Evolutionary conservation across 1,139 yeast genomes (phyloP), one percentile per base, ranked within the genome.

Genomic region (Kodamaea anthophila): DNA sequence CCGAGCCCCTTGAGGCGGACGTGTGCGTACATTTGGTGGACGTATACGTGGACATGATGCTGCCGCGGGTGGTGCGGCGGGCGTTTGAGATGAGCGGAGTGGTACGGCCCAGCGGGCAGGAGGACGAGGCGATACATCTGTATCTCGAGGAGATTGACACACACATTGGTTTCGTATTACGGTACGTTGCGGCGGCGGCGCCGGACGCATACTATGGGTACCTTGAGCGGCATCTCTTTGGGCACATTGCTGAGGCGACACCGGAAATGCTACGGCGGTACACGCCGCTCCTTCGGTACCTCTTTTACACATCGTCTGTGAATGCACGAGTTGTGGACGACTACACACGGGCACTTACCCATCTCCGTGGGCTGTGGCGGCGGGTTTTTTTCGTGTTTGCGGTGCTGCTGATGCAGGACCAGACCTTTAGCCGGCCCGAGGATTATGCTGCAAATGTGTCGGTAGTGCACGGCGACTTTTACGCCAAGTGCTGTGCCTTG

Each of bases 391-490:
- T 76, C 20, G 61, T 67, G 13, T 78, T 72, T 41, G 60, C 71
- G 35, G 54, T 77, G 15, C 61, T 61, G 31, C 57, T 74, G 26
- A 49, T 78, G 8, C 61, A 66, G 40, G 65, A 66, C 36, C 83
- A 84, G 73, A 57, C 72, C 12, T 57, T 69, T 30, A 61, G 78
- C n/a, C 60, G 80, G 41, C 76, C 85, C 0, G 49, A 52, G 9
- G 81, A 76, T 41, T 68, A 63, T 44, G 37, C 60, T 32, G 31
- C 58, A 30, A 34, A 44, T 29, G 49, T 62, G 12, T 49, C 60
- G 9, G 49, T 52, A 33, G 41, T 47, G 1, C 55, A 55, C 22
- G 43, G 59, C 3, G 54, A 44, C 19, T 51, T 55, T 13, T 55
- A 54, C 19, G 36, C 34, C 3, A 41, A 43, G 11, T 49, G 60